These are phyloP conservation scores for Blastocystis sp. DNA, from an alignment of 352 stramenopile species.

Conservation along the genomic window DNA sequence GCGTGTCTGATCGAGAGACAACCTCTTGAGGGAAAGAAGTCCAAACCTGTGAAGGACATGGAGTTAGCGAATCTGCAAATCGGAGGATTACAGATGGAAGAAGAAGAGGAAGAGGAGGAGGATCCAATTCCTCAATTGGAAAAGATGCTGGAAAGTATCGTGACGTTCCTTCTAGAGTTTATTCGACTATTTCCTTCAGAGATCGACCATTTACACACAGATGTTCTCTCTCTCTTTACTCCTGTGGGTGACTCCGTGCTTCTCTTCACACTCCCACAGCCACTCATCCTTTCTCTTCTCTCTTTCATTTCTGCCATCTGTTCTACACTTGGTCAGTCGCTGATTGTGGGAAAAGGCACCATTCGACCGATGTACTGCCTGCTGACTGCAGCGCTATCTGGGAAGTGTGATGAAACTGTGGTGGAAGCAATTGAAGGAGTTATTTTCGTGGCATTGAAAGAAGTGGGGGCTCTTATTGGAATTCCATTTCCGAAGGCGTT, in stretches of 20 bases:
- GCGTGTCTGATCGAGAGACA: neutral
- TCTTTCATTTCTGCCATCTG: neutral
- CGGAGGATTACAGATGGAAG: neutral
- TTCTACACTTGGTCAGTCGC: neutral
- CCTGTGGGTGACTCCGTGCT: neutral
- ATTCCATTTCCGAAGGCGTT: neutral
- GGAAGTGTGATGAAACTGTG: neutral
- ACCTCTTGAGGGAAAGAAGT: neutral
- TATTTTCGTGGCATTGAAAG: neutral
- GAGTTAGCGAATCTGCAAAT: neutral
- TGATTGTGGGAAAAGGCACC: neutral
- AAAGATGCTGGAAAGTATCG: neutral
- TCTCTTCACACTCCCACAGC: neutral
- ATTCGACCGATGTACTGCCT: neutral
- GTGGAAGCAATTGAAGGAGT: neutral
- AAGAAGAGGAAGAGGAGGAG: neutral
- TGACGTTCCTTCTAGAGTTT: neutral
- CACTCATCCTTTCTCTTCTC: neutral
- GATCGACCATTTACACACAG: neutral
- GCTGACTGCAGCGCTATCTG: neutral
- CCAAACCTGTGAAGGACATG: neutral
- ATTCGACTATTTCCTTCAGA: neutral
- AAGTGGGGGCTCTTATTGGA: neutral
- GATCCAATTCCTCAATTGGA: neutral
- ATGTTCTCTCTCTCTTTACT: slow-evolving; percentile 3